phyloP scores from a whole-genome alignment of 2,329 filamentous ascomycete genomes.

The Bipolaris oryzae region DNA sequence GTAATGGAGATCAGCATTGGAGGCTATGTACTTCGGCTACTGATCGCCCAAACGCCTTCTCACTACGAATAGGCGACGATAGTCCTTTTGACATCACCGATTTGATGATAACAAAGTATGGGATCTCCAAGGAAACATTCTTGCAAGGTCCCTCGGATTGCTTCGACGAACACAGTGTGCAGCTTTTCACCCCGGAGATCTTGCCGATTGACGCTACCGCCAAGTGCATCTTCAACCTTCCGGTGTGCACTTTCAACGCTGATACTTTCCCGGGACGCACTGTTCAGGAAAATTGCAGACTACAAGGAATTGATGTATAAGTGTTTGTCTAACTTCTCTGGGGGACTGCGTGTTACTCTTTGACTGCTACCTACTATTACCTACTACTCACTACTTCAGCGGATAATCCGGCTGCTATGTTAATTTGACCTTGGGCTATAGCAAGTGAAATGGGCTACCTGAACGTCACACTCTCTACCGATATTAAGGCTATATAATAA shows the following conservation, averaged over 20 bases:
- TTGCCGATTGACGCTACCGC: not conserved
- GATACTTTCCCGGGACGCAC: not conserved
- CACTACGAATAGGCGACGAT: not conserved
- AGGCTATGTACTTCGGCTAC: not conserved
- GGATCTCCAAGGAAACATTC: not conserved
- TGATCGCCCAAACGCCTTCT: not conserved
- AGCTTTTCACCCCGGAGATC: not conserved
- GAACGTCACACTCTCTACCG: no score
- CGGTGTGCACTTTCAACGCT: not conserved
- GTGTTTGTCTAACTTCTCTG: not conserved
- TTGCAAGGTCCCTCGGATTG: not conserved
- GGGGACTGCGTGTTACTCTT: no score
- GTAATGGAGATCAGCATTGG: not conserved
- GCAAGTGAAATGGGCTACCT: no score
- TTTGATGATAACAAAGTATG: not conserved
- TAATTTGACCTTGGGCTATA: no score
- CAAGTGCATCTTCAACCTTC: not conserved
- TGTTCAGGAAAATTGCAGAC: not conserved
- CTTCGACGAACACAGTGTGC: not conserved
- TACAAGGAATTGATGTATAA: not conserved
- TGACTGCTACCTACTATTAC: no score
- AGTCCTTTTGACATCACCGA: not conserved
- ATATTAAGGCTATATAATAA: no score
- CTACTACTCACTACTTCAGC: no score
- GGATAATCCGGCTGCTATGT: no score